Percentiles rank a stretch among this genome's conserved stretches.
Conservation (phyloP, 768 basidiomycete genomes). For the Phaffia tasmanica region DNA sequence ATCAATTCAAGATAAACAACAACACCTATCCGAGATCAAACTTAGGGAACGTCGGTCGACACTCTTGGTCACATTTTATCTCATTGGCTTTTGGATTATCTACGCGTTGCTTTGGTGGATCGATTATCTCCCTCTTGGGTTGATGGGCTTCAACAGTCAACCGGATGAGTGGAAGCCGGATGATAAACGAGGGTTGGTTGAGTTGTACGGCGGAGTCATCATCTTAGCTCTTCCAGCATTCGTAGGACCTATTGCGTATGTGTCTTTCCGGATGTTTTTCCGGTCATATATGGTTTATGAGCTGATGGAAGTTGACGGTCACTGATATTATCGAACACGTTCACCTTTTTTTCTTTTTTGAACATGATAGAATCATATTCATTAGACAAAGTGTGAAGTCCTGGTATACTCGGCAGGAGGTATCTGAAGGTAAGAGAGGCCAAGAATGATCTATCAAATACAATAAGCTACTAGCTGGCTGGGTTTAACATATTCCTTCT, state of each 20-base stretch:
- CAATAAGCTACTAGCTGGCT: neutral
- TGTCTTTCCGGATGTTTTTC: constrained; percentile 28
- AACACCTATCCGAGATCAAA: constrained; percentile 68
- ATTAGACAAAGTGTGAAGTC: constrained; percentile 67
- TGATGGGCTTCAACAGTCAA: constrained; percentile 8
- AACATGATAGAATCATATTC: constrained; percentile 52
- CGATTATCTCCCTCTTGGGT: constrained; percentile 23
- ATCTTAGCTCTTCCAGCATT: constrained; percentile 48
- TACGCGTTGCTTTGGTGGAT: constrained; percentile 35
- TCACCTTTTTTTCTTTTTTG: neutral
- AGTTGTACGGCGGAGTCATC: constrained; percentile 34
- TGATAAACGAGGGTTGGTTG: constrained; percentile 38
- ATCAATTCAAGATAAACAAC: constrained; percentile 62
- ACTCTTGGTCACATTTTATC: constrained; percentile 64
- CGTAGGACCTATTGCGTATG: constrained; percentile 68
- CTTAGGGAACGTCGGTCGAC: constrained; percentile 69
- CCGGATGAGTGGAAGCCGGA: neutral
- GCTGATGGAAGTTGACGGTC: neutral
- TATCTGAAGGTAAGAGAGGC: constrained; percentile 57
- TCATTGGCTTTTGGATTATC: constrained; percentile 58
- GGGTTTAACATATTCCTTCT: too few species aligned
- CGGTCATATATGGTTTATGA: neutral
- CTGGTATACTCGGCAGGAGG: constrained; percentile 70
- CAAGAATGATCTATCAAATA: neutral
- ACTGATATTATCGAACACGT: neutral